Percentiles rank a stretch among this genome's conserved stretches.
phyloP scores from a whole-genome alignment of 2,329 filamentous ascomycete species.

The Cladosporium velox region DNA sequence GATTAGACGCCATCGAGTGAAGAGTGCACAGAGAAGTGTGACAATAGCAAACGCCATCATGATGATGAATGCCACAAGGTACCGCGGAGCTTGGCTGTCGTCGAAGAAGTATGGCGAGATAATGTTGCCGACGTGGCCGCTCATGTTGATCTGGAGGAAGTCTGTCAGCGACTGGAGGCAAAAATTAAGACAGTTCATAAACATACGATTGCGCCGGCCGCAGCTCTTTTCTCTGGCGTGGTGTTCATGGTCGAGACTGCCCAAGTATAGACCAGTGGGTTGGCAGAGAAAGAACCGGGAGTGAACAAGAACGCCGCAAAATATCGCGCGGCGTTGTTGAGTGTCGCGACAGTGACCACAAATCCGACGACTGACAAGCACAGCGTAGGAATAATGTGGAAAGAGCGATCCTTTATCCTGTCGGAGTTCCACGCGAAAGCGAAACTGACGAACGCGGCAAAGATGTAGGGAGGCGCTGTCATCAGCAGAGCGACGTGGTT shows the following conservation, averaged over 20 bases:
- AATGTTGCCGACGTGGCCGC: conserved; percentile 43
- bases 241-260: conserved; percentile 37
- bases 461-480: conserved; percentile 62
- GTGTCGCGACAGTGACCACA: conserved; percentile 8
- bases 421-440: conserved; percentile 12
- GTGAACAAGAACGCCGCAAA: conserved; percentile 39
- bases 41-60: conserved; percentile 19
- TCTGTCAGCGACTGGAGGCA: conserved; percentile 40
- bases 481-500: conserved; percentile 32
- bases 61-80: conserved; percentile 19
- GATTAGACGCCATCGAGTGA: conserved; percentile 18
- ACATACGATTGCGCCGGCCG: conserved; percentile 41
- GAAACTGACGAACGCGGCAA: conserved; percentile 42
- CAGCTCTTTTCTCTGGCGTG: conserved; percentile 44
- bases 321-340: conserved; percentile 27
- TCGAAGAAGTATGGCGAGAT: conserved; percentile 46
- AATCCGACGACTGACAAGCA: conserved; percentile 9
- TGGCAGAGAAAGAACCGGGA: conserved; percentile 39
- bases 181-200: conserved; percentile 24
- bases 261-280: conserved; percentile 42
- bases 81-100: conserved; percentile 13
- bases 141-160: conserved; percentile 40
- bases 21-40: conserved; percentile 8
- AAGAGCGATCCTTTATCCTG: conserved; percentile 12
- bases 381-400: conserved; percentile 10